Percentiles rank a stretch among this genome's conserved stretches.
These are phyloP conservation scores for Salvia rosmarinus DNA, from an alignment of 257 asterid genomes.

Conservation along the genomic window DNA sequence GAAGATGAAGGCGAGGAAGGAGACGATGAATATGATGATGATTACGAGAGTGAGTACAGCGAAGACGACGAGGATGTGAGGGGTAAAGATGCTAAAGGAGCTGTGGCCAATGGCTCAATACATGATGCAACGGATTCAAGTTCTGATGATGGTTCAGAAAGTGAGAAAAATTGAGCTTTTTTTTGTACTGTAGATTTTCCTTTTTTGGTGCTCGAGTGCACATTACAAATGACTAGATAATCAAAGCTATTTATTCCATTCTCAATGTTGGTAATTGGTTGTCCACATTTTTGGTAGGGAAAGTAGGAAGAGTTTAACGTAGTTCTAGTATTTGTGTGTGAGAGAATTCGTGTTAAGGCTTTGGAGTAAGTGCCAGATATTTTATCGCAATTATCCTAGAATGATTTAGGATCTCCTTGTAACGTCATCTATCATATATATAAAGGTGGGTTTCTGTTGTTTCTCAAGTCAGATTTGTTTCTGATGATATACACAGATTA, in stretches of 20 bases:
- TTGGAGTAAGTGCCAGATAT: no score
- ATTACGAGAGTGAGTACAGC: conserved; percentile 92
- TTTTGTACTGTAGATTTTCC: background rate
- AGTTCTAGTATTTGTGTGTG: background rate
- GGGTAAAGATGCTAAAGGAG: conserved; percentile 50
- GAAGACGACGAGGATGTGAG: conserved; percentile 83
- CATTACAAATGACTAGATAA: conserved; percentile 31
- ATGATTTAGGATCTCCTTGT: no score
- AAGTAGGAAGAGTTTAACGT: background rate
- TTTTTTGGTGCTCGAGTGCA: background rate
- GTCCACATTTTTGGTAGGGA: background rate
- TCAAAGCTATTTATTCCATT: background rate
- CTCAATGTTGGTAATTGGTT: conserved; percentile 5
- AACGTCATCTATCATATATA: no score
- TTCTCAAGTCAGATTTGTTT: no score
- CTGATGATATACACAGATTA: no score
- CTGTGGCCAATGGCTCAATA: conserved; percentile 60
- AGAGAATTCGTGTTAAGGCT: background rate
- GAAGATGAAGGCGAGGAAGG: conserved; percentile 92
- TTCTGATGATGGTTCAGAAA: conserved; percentile 65
- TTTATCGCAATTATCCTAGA: background rate
- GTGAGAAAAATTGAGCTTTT: conserved; percentile 53
- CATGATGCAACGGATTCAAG: conserved; percentile 47
- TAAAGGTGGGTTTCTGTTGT: no score
- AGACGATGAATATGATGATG: conserved; percentile 85